Evolutionary conservation across 164 flowering plant genomes (phyloP), one percentile per base, ranked within the genome.

Genomic region (Chloranthus sessilifolius): DNA sequence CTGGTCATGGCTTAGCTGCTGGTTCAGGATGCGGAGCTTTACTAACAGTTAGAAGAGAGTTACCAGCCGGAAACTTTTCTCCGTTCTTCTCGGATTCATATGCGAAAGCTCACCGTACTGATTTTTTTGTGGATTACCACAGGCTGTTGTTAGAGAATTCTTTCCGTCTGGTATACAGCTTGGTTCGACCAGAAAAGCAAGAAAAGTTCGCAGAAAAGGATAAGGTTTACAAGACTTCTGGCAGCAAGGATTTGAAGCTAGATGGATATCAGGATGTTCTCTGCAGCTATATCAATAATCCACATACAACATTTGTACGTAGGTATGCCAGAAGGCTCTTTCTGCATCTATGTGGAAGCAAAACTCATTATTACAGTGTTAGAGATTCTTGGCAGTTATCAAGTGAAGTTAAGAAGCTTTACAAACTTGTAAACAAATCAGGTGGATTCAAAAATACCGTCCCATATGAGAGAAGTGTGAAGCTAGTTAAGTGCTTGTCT

Each of bases 21-120:
- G 80, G 81, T 47, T 68, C 81, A 30, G 99, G 99, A 23, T 94
- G 99, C 67, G 97, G 97, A 35, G 82, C 96, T 53, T 55, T 94
- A 21, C 54, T 94, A 29, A 80, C 96, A 40, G 73, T 94, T 49
- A 75, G 97, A 19, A 86, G 85, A 71, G 99, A 89, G 59, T 64
- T 94, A 41, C 95, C 97, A 16, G 97, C 95, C 1, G 99, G 99
- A 33, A 94, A 87, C 66, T 94, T 78, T 64, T 85, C 92, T 49
- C 99, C 99, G 1, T 94, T 94, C 74, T 94, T 94, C 66, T 87
- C 95, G 9, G 99, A 94, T 78, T 81, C 97, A 30, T 94, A 94
- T 72, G 90, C 84, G n/a, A 94, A 85, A 70, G 77, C 88, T 20
- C 96, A 89, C 58, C 82, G 95, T 1, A n/a, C 75, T 7, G 97